phyloP scores from a whole-genome alignment of 169 alveolate species.

The Plasmodium ovale region DNA sequence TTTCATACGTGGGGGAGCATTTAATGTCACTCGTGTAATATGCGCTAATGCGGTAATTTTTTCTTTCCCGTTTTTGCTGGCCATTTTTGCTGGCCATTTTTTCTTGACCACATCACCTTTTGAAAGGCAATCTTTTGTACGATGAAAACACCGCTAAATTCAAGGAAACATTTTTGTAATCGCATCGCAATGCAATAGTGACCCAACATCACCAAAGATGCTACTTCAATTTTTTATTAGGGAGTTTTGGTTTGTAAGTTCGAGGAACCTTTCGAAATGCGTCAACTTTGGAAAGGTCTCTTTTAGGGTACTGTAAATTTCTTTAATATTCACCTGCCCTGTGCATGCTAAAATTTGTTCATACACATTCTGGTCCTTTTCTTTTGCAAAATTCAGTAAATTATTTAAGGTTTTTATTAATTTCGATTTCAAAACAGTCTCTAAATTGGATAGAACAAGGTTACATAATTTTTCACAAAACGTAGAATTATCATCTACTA shows the following conservation, averaged over 20 bases:
- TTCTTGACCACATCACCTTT: too few species aligned
- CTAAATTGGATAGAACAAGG: slow-evolving; percentile 14
- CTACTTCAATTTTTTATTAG: too few species aligned
- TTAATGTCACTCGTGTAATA: too few species aligned
- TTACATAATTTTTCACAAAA: slow-evolving; percentile 26
- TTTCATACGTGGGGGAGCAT: too few species aligned
- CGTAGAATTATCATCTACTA: slow-evolving; percentile 2
- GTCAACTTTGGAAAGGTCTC: slow-evolving; percentile 23
- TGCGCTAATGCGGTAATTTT: too few species aligned
- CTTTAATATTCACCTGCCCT: slow-evolving; percentile 6
- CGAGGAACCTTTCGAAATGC: slow-evolving; percentile 49
- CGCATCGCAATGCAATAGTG: too few species aligned
- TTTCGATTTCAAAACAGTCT: slow-evolving; percentile 37
- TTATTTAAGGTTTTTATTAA: slow-evolving; percentile 33
- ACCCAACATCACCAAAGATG: too few species aligned
- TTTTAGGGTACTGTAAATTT: slow-evolving; percentile 21
- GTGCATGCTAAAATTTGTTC: slow-evolving; percentile 22
- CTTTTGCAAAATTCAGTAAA: slow-evolving; percentile 21
- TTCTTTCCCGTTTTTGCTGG: too few species aligned
- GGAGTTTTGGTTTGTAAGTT: slow-evolving; percentile 1
- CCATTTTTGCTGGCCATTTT: too few species aligned
- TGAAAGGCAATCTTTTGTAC: too few species aligned
- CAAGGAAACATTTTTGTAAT: too few species aligned
- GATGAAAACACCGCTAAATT: too few species aligned
- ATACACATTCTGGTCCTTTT: slow-evolving; percentile 11